Evolutionary conservation across 805 yeast genomes (phyloP).

Genomic region (Lachancea sp.): DNA sequence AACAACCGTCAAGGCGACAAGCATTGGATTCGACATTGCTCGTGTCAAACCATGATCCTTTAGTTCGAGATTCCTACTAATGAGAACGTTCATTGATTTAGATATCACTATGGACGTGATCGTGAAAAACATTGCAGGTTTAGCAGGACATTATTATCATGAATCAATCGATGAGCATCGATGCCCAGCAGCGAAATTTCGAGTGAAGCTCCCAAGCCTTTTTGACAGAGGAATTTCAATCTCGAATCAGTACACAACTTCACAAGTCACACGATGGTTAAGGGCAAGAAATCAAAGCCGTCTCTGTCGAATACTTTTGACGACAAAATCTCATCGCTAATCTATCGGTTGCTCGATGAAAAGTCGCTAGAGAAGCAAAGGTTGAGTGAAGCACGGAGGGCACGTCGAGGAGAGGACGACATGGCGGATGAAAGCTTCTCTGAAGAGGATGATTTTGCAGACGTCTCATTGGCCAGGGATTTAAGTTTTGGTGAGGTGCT

Average conservation of each 20-base stretch:
- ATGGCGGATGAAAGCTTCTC: slow-evolving; percentile 9
- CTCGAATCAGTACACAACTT: neutral
- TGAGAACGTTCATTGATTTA: neutral
- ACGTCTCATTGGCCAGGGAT: slow-evolving; percentile 49
- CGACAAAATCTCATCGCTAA: slow-evolving; percentile 48
- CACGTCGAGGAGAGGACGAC: slow-evolving; percentile 9
- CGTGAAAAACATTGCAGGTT: neutral
- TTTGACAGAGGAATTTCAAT: neutral
- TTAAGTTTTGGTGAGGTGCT: slow-evolving; percentile 45
- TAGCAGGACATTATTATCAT: neutral
- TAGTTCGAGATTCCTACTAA: neutral
- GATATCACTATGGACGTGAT: neutral
- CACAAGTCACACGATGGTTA: slow-evolving; percentile 27
- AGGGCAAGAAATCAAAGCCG: slow-evolving; percentile 23
- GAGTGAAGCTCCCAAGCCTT: too few species aligned
- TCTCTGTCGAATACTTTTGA: slow-evolving; percentile 39
- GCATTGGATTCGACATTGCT: neutral
- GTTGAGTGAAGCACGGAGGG: slow-evolving; percentile 23
- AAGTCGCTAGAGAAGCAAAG: slow-evolving; percentile 41
- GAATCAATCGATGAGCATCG: neutral
- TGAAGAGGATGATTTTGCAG: slow-evolving; percentile 27
- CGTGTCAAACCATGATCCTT: too few species aligned
- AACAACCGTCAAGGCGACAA: neutral
- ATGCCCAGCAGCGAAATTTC: too few species aligned
- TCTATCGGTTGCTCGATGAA: slow-evolving; percentile 54